phyloP scores from a whole-genome alignment of 108 stramenopile genomes.

The Stephanodiscus minutulus region DNA sequence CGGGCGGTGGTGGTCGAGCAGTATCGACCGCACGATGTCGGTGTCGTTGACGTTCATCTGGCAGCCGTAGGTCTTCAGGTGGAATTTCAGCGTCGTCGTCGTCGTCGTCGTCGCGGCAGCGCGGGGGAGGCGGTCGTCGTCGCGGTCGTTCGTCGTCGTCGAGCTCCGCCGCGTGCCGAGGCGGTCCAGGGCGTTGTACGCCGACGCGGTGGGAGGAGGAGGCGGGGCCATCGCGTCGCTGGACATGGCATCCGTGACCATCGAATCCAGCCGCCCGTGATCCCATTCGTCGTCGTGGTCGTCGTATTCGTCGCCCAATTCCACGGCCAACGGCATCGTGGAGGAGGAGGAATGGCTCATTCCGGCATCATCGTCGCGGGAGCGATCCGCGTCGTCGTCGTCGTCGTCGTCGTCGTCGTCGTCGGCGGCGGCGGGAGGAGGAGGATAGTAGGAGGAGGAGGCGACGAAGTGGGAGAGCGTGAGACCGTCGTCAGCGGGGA shows the following conservation, averaged over 20 bases:
- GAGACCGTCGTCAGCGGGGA: too few species aligned
- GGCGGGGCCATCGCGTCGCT: too few species aligned
- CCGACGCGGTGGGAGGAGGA: too few species aligned
- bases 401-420: too few species aligned
- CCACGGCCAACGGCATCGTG: conserved; percentile 19
- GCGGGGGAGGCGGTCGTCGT: not conserved
- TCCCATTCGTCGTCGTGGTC: not conserved
- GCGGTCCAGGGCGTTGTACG: not conserved
- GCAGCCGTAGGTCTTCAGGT: conserved; percentile 98
- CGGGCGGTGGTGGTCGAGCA: conserved; percentile 42
- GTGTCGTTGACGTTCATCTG: conserved; percentile 98
- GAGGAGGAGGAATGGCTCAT: conserved; percentile 1
- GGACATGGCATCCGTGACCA: conserved; percentile 32
- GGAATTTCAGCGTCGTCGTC: conserved; percentile 67
- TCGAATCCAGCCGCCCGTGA: not conserved
- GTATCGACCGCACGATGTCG: conserved; percentile 91
- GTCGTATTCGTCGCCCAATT: conserved; percentile 40
- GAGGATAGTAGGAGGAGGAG: too few species aligned
- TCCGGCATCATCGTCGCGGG: not conserved
- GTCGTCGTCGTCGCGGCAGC: conserved; percentile 4
- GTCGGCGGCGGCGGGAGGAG: too few species aligned
- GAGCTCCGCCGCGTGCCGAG: too few species aligned
- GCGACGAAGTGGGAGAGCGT: too few species aligned
- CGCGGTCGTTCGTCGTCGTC: not conserved
- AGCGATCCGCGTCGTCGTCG: too few species aligned